Evolutionary conservation across 805 yeast genomes (phyloP), one percentile per base, ranked within the genome.

Genomic region (Candida maris): DNA sequence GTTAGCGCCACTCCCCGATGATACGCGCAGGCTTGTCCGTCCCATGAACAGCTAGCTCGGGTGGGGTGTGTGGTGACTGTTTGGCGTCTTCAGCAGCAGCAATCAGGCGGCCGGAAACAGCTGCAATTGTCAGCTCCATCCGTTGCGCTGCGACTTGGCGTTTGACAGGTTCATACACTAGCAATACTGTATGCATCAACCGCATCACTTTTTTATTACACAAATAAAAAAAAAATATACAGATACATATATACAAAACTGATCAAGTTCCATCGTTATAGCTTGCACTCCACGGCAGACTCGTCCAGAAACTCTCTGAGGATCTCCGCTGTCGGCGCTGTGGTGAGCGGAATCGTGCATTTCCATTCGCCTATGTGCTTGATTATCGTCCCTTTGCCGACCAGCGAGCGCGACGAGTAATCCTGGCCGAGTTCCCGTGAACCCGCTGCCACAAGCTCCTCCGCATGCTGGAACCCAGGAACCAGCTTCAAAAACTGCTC

Each of bases 321-420:
- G 14, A 53, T 48, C 23, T 57, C 48, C 1, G 94, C 87, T 33
- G 54, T 58, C 7, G 93, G 85, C n/a, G 79, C 71, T 1, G 75
- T 74, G 0, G 88, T 81, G 34, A 76, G 51, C 29, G 63, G 65
- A 44, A 77, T 58, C 3, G 58, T 54, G 14, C 76, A 59, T 57
- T 81, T 82, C 69, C 85, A 84, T 19, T 60, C 67, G 2, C 75
- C 77, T 18, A 71, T 56, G 42, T 67, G 63, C 1, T 56, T 53
- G 41, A 80, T 67, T 10, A 59, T 34, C 26, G 57, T 54, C 7
- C 84, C 85, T 2, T 64, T 60, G 5, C 44, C 39, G n/a, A 35
- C 26, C 4, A 29, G 37, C 2, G 28, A 39, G 16, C 41, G 17
- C 18, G 44, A 8, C 4, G 37, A 27, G 24, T 45, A 48, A 16